phyloP scores from a whole-genome alignment of 768 basidiomycete species.

The Agrocybe chaxingu region DNA sequence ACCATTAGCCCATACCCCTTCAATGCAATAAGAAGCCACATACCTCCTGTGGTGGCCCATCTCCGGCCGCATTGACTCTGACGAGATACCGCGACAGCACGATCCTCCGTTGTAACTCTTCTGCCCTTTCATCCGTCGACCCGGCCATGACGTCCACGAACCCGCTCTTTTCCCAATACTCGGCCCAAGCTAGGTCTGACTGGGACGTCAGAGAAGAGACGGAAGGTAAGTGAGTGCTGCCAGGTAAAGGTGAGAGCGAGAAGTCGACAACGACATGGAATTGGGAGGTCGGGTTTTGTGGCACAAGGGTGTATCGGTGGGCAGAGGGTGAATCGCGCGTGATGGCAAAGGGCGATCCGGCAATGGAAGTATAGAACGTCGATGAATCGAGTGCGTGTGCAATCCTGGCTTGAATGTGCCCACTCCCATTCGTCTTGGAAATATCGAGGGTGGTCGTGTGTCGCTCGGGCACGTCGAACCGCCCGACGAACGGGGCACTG shows the following conservation, averaged over 20 bases:
- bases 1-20: background rate
- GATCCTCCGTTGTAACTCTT: conserved; percentile 55
- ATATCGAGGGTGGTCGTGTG: conserved; percentile 41
- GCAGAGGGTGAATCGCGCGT: conserved; percentile 36
- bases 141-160: conserved; percentile 44
- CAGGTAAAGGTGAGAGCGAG: conserved; percentile 9
- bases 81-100: conserved; percentile 55
- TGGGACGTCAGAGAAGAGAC: conserved; percentile 18
- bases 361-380: conserved; percentile 40
- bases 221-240: too few species aligned
- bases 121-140: conserved; percentile 40
- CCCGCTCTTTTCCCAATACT: conserved; percentile 45
- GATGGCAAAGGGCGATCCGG: conserved; percentile 36
- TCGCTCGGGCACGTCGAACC: conserved; percentile 40
- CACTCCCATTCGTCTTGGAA: background rate
- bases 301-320: conserved; percentile 47
- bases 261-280: conserved; percentile 12
- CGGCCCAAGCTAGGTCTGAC: conserved; percentile 36
- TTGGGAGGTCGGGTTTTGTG: too few species aligned
- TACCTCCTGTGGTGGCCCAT: conserved; percentile 47
- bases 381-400: conserved; percentile 37
- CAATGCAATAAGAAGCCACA: background rate
- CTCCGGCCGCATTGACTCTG: conserved; percentile 51
- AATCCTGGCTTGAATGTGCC: conserved; percentile 31
- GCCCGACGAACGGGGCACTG: conserved; percentile 55